Evolutionary conservation across 163 green algal species (phyloP).

Genomic region (Coccomyxa subellipsoidea): DNA sequence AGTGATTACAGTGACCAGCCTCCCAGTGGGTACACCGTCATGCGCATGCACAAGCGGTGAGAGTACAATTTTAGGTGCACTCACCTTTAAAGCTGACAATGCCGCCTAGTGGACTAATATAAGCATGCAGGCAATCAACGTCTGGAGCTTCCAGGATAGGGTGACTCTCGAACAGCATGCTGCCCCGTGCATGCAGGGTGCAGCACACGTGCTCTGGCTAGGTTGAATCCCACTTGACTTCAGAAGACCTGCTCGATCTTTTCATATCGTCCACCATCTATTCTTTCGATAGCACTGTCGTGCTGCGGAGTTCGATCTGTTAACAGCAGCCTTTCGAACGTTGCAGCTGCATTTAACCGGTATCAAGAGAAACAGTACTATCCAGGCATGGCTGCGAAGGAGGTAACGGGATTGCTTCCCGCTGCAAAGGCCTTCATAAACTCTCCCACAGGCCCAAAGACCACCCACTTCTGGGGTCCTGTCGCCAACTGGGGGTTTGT

Average conservation of each 20-base stretch:
- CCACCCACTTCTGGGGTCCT: constrained; percentile 66
- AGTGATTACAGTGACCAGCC: no score
- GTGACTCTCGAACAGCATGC: background rate
- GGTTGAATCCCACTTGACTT: background rate
- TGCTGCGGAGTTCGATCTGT: no score
- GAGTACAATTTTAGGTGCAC: no score
- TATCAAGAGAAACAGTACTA: background rate
- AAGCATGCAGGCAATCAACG: no score
- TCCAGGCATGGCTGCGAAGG: constrained; percentile 36
- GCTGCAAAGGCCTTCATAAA: constrained; percentile 41
- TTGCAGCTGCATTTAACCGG: background rate
- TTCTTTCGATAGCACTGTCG: no score
- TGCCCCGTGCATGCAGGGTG: background rate
- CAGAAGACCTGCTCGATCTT: background rate
- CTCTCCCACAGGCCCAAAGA: constrained; percentile 66
- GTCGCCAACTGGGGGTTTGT: constrained; percentile 15
- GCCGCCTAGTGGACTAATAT: no score
- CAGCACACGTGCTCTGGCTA: background rate
- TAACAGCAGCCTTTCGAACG: background rate
- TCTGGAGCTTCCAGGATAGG: no score
- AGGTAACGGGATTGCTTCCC: constrained; percentile 11
- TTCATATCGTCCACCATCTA: background rate
- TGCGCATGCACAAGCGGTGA: no score
- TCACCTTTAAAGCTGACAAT: no score
- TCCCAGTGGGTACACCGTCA: no score